These are phyloP conservation scores for Yarrowia sp. DNA, from an alignment of 805 yeast genomes.

Conservation along the genomic window DNA sequence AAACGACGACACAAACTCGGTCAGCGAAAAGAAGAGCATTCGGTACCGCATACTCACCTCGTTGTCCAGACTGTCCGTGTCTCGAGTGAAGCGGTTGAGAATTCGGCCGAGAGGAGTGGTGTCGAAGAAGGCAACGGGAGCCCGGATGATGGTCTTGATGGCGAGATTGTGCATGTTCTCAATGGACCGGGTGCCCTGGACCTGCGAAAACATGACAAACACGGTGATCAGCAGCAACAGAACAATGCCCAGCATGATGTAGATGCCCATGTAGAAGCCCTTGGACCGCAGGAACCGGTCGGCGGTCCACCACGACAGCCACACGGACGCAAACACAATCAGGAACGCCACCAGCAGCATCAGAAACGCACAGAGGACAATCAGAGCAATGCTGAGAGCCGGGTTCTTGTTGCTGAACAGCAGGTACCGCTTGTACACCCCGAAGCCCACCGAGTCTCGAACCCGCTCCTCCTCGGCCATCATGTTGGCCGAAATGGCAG, in stretches of 20 bases:
- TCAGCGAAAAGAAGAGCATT: conserved; percentile 59
- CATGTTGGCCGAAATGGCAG: conserved; percentile 21
- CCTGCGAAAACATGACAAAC: conserved; percentile 42
- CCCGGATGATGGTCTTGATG: conserved; percentile 70
- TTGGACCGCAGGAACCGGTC: conserved; percentile 44
- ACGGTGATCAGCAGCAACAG: conserved; percentile 56
- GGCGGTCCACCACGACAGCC: conserved; percentile 77
- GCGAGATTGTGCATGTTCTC: conserved; percentile 65
- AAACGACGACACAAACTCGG: conserved; percentile 62
- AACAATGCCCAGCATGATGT: conserved; percentile 56
- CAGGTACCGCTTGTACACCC: conserved; percentile 60
- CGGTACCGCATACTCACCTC: conserved; percentile 74
- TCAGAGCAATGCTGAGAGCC: conserved; percentile 54
- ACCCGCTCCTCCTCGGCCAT: conserved; percentile 40
- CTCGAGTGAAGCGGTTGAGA: conserved; percentile 94
- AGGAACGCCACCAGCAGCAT: conserved; percentile 17
- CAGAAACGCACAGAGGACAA: conserved; percentile 48
- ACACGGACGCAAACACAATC: conserved; percentile 55
- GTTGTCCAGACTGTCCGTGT: conserved; percentile 91
- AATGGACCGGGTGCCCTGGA: conserved; percentile 18
- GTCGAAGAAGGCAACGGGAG: conserved; percentile 87
- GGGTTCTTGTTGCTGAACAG: conserved; percentile 51
- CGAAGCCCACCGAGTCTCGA: conserved; percentile 44
- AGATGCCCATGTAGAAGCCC: conserved; percentile 68
- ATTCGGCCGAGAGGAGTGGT: conserved; percentile 96